Evolutionary conservation across 1,139 yeast species (phyloP).

Genomic region (Taphrina communis): DNA sequence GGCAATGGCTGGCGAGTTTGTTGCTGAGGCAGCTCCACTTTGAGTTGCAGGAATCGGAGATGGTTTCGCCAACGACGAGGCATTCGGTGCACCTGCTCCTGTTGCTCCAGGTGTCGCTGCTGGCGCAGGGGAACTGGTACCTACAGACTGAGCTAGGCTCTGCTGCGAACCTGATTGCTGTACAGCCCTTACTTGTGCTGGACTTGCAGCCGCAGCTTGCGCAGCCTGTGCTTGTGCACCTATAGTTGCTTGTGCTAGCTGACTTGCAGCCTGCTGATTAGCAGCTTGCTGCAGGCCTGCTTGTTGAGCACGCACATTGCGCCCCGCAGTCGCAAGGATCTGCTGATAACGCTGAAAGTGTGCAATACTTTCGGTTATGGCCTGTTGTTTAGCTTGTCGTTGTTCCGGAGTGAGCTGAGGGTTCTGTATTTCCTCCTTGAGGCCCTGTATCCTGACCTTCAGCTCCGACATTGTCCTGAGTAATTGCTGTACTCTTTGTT

Average conservation of each 20-base stretch:
- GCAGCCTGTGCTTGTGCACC: constrained; percentile 5
- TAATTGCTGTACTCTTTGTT: constrained; percentile 36
- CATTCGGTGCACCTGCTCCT: constrained; percentile 20
- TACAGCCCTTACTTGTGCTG: constrained; percentile 6
- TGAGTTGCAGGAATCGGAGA: constrained; percentile 69
- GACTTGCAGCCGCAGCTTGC: constrained; percentile 16
- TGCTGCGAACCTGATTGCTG: constrained; percentile 1
- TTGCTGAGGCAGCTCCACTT: constrained; percentile 58
- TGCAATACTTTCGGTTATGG: constrained; percentile 41
- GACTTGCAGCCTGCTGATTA: constrained; percentile 7
- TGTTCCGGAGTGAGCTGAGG: constrained; percentile 31
- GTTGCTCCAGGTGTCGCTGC: neutral
- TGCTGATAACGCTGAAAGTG: constrained; percentile 41
- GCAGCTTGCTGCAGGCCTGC: constrained; percentile 11
- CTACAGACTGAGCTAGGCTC: neutral
- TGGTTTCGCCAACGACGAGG: constrained; percentile 45
- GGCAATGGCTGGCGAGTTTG: constrained; percentile 35
- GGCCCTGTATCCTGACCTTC: constrained; percentile 37
- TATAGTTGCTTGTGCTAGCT: constrained; percentile 3
- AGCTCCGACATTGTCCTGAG: constrained; percentile 30
- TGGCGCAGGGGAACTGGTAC: constrained; percentile 11
- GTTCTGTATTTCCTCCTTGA: constrained; percentile 26
- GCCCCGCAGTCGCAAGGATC: constrained; percentile 24
- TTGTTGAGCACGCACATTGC: constrained; percentile 39
- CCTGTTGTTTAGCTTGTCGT: constrained; percentile 42